phyloP scores from a whole-genome alignment of 805 yeast genomes.

The Candida insectorum region DNA sequence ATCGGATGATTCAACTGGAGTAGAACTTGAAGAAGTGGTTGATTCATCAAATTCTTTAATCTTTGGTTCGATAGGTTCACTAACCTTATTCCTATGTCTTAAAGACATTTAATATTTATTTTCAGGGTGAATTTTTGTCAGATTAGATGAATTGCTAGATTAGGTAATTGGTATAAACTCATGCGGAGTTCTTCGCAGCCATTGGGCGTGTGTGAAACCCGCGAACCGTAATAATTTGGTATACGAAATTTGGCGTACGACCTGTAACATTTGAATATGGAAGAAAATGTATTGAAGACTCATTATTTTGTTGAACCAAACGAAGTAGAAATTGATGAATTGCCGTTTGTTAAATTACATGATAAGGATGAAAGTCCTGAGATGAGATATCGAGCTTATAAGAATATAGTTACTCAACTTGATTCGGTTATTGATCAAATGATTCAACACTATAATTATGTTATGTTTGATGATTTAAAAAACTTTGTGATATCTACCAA shows the following conservation, averaged over 20 bases:
- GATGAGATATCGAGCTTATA: neutral
- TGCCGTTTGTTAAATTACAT: neutral
- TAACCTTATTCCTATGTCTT: neutral
- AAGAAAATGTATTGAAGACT: constrained; percentile 28
- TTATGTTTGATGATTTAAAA: constrained; percentile 23
- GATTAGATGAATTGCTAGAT: no score
- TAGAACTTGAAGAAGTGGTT: neutral
- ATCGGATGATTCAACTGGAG: neutral
- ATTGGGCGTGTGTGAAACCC: no score
- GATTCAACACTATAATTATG: constrained; percentile 23
- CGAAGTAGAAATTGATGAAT: neutral
- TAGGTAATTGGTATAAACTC: no score
- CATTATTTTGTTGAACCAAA: constrained; percentile 23
- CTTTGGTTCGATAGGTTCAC: no score
- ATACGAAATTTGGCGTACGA: no score
- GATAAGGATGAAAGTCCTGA: neutral
- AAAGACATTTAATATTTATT: no score
- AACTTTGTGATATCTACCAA: constrained; percentile 4
- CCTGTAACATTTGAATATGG: no score
- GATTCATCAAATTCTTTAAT: no score
- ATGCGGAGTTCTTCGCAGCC: no score
- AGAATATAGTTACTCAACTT: neutral
- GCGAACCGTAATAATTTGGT: no score
- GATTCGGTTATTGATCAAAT: constrained; percentile 1
- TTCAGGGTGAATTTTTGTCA: no score